Base-by-base conservation (phyloP, 371 early-diverging fungal genomes). In the Conidiobolus incongruus region DNA sequence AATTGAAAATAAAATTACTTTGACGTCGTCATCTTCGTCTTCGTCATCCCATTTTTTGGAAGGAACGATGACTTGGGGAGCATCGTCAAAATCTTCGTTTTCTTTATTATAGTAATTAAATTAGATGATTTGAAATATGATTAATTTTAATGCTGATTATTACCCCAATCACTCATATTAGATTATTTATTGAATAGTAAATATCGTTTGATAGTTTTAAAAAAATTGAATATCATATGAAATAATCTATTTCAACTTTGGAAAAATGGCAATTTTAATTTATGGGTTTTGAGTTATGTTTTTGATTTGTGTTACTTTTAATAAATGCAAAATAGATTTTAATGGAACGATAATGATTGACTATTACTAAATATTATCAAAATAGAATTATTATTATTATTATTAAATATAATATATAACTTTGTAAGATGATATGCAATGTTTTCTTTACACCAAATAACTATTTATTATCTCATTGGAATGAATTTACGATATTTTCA, bases 31-130 rank as follows among this genome's bases (percentile, higher is more conserved):
- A 21, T 77, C 77, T 4, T 56, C 75, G 49, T 84, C 85, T 47
- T 88, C 89, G 51, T 82, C 85, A 36, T 75, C 81, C 84, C 85
- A 85, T 42, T 67, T 65, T 58, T 68, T 75, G 35, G 55, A 52
- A 35, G 60, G 57, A 40, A 54, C 53, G 26, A 52, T 60, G 26
- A 51, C 44, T n/a, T 36, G 29, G 11, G 55, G 57, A 22, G 55
- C 55, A 30, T 55, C 58, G 36, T 55, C 50, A 49, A 48, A 49
- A 51, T 60, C 60, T 41, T 54, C 55, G 48, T 56, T 53, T 47
- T 55, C 51, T n/a, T n/a, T n/a, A n/a, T n/a, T n/a, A n/a, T n/a
- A n/a, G n/a, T n/a, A n/a, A n/a, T n/a, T n/a, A n/a, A 54, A 46
- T 16, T 34, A 17, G 19, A n/a, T 39, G 17, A 38, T 31, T 26